These are phyloP conservation scores for Phanerochaete sordida DNA, from an alignment of 768 basidiomycete genomes.

Conservation along the genomic window DNA sequence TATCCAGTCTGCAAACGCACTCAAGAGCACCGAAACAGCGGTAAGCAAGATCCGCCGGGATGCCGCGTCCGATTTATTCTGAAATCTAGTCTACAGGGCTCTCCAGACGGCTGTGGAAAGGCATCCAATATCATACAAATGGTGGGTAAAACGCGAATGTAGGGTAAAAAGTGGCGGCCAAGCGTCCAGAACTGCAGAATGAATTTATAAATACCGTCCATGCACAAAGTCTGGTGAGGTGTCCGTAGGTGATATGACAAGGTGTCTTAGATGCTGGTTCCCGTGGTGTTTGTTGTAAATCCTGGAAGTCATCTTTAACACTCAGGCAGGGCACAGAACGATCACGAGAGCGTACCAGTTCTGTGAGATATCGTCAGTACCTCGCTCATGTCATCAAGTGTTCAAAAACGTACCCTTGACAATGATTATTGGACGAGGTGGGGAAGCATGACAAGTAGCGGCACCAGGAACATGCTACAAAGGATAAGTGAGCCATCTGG, in stretches of 20 bases:
- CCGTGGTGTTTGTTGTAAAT: not conserved
- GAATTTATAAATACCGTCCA: not conserved
- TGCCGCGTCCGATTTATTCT: no score
- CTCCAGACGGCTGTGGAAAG: no score
- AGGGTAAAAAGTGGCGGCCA: no score
- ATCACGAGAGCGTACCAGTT: not conserved
- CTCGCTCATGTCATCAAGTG: not conserved
- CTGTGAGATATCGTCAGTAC: not conserved
- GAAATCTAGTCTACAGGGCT: no score
- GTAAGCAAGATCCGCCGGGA: no score
- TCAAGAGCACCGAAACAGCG: no score
- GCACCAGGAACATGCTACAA: constrained; percentile 80
- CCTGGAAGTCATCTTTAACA: no score
- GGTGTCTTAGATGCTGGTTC: constrained; percentile 23
- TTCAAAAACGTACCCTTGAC: constrained; percentile 39
- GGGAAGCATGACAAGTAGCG: constrained; percentile 91
- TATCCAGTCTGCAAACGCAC: no score
- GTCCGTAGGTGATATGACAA: not conserved
- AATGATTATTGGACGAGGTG: constrained; percentile 64
- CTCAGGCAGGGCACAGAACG: no score
- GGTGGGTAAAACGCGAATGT: no score
- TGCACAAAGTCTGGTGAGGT: not conserved
- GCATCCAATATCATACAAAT: no score
- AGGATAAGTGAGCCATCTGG: not conserved
- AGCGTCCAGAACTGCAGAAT: no score